Conservation (phyloP, 805 yeast species). For the Jamesozyma piceae region DNA sequence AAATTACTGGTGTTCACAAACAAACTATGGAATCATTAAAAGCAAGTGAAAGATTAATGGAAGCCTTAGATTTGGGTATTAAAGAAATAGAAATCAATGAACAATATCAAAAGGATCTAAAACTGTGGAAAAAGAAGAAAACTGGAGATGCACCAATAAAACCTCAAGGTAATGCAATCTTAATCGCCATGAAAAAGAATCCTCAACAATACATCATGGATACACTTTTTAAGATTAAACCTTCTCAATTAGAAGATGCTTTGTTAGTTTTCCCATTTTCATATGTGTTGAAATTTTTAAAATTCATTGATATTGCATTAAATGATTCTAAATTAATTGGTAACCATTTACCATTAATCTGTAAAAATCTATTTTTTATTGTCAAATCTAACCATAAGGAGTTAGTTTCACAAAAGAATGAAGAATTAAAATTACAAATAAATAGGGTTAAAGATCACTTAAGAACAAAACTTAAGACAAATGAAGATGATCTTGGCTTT, state of each 20-base stretch:
- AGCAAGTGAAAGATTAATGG: constrained; percentile 88
- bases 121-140: constrained; percentile 36
- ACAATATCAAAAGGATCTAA: constrained; percentile 39
- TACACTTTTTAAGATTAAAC: constrained; percentile 56
- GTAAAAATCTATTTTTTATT: constrained; percentile 68
- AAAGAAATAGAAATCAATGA: constrained; percentile 54
- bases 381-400: constrained; percentile 70
- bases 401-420: constrained; percentile 60
- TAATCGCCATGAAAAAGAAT: constrained; percentile 57
- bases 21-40: constrained; percentile 88
- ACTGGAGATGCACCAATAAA: constrained; percentile 40
- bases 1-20: constrained; percentile 56
- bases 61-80: constrained; percentile 77
- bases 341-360: constrained; percentile 51
- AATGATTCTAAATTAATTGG: constrained; percentile 37
- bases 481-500: constrained; percentile 60
- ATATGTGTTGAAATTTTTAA: constrained; percentile 59
- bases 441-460: constrained; percentile 53
- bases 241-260: constrained; percentile 89
- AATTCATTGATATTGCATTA: constrained; percentile 71
- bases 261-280: constrained; percentile 85
- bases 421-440: constrained; percentile 52
- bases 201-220: constrained; percentile 77
- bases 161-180: constrained; percentile 63
- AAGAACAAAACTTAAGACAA: constrained; percentile 43